Evolutionary conservation across 2,329 filamentous ascomycete genomes (phyloP), one percentile per base, ranked within the genome.

Genomic region (Trichocomaceae sp.): DNA sequence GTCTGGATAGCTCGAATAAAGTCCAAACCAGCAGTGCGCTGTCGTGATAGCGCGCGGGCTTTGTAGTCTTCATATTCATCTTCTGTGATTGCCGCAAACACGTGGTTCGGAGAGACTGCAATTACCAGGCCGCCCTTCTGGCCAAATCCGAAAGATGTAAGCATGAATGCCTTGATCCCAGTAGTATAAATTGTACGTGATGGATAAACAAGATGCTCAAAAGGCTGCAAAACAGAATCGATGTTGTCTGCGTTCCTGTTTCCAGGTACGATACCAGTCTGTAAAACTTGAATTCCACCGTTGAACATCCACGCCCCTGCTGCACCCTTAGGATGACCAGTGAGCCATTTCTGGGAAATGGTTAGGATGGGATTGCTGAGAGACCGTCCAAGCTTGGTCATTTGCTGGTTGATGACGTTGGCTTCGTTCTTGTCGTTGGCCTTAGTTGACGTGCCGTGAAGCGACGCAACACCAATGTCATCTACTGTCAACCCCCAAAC

Each of bases 341-440:
- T 99, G 58, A 99, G 85, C 73, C 95, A 97, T 77, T 99, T 99
- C 77, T 99, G 93, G 87, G 96, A 97, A 71, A 99, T 90, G 78
- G 91, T 92, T 61, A 97, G 76, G 13, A 99, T 79, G 22, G 93
- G 91, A 68, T 99, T 99, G 66, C 93, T 93, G 84, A 96, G 96
- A 75, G 86, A 87, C 64, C 93, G 88, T 62, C 93, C 93, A 50
- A 99, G 85, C 69, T 99, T 93, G 64, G 85, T 85, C 74, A 99
- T 84, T 76, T 99, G 93, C 72, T 96, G 85, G 79, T 92, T 96
- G 65, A 99, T 87, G 67, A 96, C 92, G 51, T 91, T 90, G n/a
- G 92, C 97, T 74, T 99, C 93, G 75, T 99, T 99, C 85, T 96
- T 97, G 79, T 99, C 93, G 73, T 99, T 99, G 63, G 93, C 93